These are phyloP conservation scores for Brassica balearica DNA, from an alignment of 441 rosid genomes.

Conservation along the genomic window DNA sequence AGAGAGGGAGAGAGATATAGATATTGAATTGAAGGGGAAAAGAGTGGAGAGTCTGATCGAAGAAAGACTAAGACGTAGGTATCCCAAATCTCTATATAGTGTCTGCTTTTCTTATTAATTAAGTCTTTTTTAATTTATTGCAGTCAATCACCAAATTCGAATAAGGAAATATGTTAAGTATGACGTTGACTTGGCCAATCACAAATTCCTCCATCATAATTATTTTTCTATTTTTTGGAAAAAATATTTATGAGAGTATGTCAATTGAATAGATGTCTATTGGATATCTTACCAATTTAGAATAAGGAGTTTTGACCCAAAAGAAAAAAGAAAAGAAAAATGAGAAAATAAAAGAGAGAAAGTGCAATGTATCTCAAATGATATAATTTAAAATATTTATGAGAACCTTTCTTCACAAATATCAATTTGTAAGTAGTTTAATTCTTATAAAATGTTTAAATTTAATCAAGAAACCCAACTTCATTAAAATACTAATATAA, in stretches of 20 bases:
- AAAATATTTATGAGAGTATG: neutral
- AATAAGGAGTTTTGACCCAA: too few species aligned
- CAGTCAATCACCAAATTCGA: neutral
- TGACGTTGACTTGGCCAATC: slow-evolving; percentile 6
- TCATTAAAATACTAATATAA: too few species aligned
- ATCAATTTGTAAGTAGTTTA: too few species aligned
- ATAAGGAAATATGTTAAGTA: neutral
- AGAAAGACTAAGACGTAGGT: slow-evolving; percentile 13
- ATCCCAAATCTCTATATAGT: neutral
- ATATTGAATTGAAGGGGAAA: neutral
- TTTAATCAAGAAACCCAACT: too few species aligned
- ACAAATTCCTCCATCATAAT: neutral
- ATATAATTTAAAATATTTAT: too few species aligned
- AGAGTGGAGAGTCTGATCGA: neutral
- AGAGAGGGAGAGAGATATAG: slow-evolving; percentile 5
- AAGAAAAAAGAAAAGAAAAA: too few species aligned
- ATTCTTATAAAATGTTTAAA: too few species aligned
- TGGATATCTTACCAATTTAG: neutral
- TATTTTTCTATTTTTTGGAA: neutral
- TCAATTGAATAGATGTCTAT: neutral
- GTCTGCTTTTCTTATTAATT: neutral
- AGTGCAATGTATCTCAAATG: too few species aligned
- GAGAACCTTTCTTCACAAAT: too few species aligned
- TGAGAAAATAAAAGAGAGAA: too few species aligned
- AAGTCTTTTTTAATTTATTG: slow-evolving; percentile 3